phyloP scores from a whole-genome alignment of 306 rosid species.

The Luffa aegyptiaca region DNA sequence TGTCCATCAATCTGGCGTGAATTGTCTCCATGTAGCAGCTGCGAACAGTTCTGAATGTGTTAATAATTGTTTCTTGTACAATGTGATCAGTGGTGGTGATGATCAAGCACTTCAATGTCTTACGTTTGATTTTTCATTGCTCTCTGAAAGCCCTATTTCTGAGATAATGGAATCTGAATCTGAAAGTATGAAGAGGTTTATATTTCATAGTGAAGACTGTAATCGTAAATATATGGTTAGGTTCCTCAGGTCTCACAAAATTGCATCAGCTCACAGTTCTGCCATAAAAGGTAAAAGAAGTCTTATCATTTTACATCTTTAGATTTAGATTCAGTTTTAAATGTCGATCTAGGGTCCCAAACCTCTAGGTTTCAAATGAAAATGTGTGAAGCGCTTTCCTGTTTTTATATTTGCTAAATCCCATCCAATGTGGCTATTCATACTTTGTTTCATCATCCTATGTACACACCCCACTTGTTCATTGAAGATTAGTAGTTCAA shows the following conservation, averaged over 20 bases:
- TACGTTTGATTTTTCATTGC: slow-evolving; percentile 35
- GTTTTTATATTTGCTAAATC: not conserved
- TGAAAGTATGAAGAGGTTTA: slow-evolving; percentile 21
- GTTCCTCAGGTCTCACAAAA: slow-evolving; percentile 33
- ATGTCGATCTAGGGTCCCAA: not conserved
- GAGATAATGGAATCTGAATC: slow-evolving; percentile 22
- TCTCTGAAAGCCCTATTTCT: slow-evolving; percentile 18
- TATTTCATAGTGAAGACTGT: slow-evolving; percentile 18
- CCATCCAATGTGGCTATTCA: not conserved
- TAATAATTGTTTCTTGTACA: slow-evolving; percentile 31
- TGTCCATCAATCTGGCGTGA: slow-evolving; percentile 88
- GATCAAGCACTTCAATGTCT: slow-evolving; percentile 79
- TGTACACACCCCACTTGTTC: not conserved
- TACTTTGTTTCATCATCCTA: not conserved
- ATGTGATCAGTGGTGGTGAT: slow-evolving; percentile 81
- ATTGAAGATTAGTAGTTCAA: not conserved
- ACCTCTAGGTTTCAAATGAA: not conserved
- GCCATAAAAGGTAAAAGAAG: slow-evolving; percentile 61
- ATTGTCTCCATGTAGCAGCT: slow-evolving; percentile 80
- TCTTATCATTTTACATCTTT: not conserved
- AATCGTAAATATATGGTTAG: slow-evolving; percentile 28
- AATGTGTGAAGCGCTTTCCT: not conserved
- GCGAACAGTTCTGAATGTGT: slow-evolving; percentile 26
- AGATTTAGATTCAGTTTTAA: not conserved
- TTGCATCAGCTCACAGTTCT: slow-evolving; percentile 84